A percentile compares a stretch with the other conserved stretches of the same genome.
Conservation (phyloP, 139 green algal species). For the Chlorella sp. region DNA sequence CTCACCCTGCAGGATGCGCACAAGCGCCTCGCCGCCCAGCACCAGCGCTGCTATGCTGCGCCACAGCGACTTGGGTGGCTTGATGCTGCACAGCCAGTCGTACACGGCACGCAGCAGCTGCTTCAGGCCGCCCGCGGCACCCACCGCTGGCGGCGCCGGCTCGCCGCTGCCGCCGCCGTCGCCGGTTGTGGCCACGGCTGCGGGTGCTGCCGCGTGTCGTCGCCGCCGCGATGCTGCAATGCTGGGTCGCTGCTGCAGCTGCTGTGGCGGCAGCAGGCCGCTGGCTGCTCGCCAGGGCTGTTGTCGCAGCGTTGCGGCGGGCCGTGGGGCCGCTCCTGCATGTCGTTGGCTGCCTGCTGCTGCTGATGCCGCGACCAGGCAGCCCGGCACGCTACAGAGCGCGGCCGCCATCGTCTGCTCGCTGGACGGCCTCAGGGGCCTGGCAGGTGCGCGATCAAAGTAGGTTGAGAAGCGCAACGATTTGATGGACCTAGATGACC, state of each 20-base stretch:
- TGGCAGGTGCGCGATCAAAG: no score
- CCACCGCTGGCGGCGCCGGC: background rate
- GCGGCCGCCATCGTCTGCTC: no score
- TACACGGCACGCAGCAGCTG: background rate
- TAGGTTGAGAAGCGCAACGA: no score
- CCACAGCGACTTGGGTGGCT: conserved; percentile 86
- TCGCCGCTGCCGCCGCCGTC: background rate
- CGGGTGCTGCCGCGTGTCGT: background rate
- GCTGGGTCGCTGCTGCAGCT: background rate
- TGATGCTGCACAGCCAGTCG: conserved; percentile 27
- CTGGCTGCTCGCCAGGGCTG: background rate
- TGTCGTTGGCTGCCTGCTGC: no score
- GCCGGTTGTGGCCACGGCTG: background rate
- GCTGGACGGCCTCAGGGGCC: no score
- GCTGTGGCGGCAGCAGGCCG: no score
- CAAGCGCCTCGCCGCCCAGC: conserved; percentile 83
- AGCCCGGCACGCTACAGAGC: no score
- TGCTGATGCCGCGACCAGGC: no score
- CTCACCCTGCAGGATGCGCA: conserved; percentile 81
- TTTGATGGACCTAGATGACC: no score
- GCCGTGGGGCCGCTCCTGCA: no score
- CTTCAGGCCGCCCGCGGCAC: background rate
- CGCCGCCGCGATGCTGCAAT: background rate
- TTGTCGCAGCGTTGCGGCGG: background rate
- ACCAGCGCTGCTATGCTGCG: conserved; percentile 79